A percentile compares a stretch with the other conserved stretches of the same genome.
Conservation (phyloP, 805 yeast genomes). For the Ogataea allantospora region DNA sequence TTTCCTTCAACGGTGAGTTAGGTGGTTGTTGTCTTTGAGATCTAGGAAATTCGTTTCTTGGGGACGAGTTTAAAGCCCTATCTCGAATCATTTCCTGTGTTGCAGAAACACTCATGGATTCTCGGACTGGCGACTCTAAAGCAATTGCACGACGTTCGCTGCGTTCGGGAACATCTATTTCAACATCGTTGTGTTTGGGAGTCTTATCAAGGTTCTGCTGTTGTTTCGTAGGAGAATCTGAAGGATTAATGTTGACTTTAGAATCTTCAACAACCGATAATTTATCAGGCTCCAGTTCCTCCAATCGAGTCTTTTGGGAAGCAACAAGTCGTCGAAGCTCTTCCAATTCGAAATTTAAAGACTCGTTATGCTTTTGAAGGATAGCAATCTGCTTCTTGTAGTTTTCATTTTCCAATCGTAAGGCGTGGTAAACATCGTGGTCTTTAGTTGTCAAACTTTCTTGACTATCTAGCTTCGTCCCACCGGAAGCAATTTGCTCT, state of each 20-base stretch:
- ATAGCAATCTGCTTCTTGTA: slow-evolving; percentile 1
- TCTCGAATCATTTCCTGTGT: slow-evolving; percentile 14
- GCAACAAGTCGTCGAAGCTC: slow-evolving; percentile 9
- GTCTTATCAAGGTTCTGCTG: slow-evolving; percentile 18
- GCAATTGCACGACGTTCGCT: slow-evolving; percentile 22
- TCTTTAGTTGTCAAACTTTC: slow-evolving; percentile 1
- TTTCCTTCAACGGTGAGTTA: slow-evolving; percentile 9
- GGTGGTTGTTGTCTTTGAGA: slow-evolving; percentile 13
- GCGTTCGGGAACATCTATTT: slow-evolving; percentile 27
- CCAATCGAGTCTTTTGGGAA: slow-evolving; percentile 4
- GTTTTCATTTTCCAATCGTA: slow-evolving; percentile 11
- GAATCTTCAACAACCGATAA: background rate
- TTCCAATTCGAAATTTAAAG: slow-evolving; percentile 1
- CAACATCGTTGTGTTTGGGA: slow-evolving; percentile 7
- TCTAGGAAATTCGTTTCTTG: slow-evolving; percentile 30
- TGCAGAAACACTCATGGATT: background rate
- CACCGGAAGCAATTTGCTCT: slow-evolving; percentile 8
- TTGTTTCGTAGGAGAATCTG: slow-evolving; percentile 26
- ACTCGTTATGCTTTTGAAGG: slow-evolving; percentile 1
- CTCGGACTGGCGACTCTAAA: slow-evolving; percentile 15
- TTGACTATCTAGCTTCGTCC: slow-evolving; percentile 5
- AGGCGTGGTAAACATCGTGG: background rate
- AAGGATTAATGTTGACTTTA: slow-evolving; percentile 19
- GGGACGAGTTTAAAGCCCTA: slow-evolving; percentile 32
- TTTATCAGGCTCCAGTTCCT: slow-evolving; percentile 1